Conservation (phyloP, 2,329 filamentous ascomycete species). For the Scytalidium sp. region DNA sequence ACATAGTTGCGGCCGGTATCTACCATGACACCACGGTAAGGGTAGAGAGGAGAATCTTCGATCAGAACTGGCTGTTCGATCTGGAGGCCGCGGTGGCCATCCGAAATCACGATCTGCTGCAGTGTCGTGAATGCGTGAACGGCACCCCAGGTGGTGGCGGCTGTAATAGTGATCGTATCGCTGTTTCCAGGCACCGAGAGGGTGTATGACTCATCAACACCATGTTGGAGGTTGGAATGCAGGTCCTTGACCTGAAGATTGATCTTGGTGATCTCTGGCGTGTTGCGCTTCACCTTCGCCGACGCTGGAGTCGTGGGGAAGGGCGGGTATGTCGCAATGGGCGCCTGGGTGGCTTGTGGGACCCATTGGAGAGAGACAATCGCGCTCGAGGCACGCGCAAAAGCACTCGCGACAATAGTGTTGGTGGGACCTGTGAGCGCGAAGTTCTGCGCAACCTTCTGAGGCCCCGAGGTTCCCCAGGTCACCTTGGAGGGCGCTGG, state of each 20-base stretch:
- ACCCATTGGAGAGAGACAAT: constrained; percentile 51
- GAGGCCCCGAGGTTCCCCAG: constrained; percentile 50
- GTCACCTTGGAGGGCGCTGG: constrained; percentile 50
- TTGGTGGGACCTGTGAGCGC: constrained; percentile 34
- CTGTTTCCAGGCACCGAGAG: constrained; percentile 52
- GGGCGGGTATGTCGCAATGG: constrained; percentile 44
- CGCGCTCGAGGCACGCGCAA: constrained; percentile 44
- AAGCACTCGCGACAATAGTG: constrained; percentile 40
- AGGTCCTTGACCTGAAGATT: constrained; percentile 42
- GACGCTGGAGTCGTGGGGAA: constrained; percentile 42
- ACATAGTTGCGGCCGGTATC: constrained; percentile 74
- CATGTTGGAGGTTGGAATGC: constrained; percentile 48
- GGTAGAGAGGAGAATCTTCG: constrained; percentile 66
- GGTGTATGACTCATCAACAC: constrained; percentile 74
- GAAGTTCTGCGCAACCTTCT: constrained; percentile 35
- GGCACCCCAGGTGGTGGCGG: constrained; percentile 64
- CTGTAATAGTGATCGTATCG: constrained; percentile 46
- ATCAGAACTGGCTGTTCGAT: constrained; percentile 74
- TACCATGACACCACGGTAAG: constrained; percentile 74
- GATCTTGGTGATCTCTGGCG: constrained; percentile 35
- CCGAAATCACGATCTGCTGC: constrained; percentile 72
- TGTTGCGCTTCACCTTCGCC: constrained; percentile 25
- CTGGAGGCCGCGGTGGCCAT: constrained; percentile 47
- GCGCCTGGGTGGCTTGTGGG: constrained; percentile 49
- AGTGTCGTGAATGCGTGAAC: constrained; percentile 71